Base-by-base conservation (phyloP, 2,329 filamentous ascomycete genomes). In the Aspergillus fumigatiaffinis region DNA sequence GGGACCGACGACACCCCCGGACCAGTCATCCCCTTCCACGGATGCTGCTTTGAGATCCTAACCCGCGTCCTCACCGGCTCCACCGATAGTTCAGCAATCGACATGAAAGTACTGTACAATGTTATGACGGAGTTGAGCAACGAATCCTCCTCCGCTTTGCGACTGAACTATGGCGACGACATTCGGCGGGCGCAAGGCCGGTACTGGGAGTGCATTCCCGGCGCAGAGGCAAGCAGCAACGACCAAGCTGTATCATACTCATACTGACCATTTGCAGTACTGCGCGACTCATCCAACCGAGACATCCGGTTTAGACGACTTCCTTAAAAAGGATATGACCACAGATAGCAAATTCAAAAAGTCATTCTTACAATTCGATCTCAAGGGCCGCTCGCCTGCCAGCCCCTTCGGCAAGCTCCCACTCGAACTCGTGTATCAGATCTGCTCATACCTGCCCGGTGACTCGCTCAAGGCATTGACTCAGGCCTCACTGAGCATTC, bases 131-230 rank as follows among this genome's bases (percentile, higher is more conserved):
- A 52, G 7, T 21, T 61, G 21, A 57, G 53, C 52, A 65, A 65
- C 49, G 47, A 50, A 6, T 54, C 59, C 10, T 49, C 53, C 17
- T 60, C 58, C 2, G 59, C 63, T 2, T 25, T 65, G 26, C 52
- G 60, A 5, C 48, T 65, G n/a, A 58, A 46, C 47, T 65, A 65
- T 12, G 63, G 63, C 9, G 51, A 56, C 10, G 62, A 65, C 42
- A 51, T 64, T 17, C 32, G 42, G 14, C 58, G 55, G n/a, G 59
- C 63, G 3, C 63, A 65, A 28, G 62, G 63, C n/a, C 63, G 61
- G 42, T 64, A 64, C 35, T 65, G 63, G 63, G 62, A 64, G 38
- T 64, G 60, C 44, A 61, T 64, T 14, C 62, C 63, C 4, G 63
- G 63, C 14, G 57, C 59, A 17, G 63, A 65, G 61, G 63, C 55